Base-by-base conservation (phyloP, 2,329 filamentous ascomycete species). In the Penicillium sp. region DNA sequence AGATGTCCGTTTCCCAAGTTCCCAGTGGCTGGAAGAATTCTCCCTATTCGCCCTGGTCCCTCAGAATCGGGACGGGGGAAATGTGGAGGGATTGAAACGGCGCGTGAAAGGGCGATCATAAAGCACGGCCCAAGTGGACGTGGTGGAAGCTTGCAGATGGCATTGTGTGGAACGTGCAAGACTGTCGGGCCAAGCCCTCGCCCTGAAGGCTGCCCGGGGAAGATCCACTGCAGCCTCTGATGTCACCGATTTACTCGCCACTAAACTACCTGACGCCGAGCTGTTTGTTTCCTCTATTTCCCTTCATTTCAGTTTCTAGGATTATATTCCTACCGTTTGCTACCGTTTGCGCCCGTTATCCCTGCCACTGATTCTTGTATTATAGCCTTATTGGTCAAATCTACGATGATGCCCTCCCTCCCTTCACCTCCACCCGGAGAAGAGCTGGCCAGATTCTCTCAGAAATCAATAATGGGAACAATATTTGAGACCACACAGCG, bases 401-500 rank as follows among this genome's bases (percentile, higher is more conserved):
- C 39, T 4, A 21, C 18, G 14, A 48, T 50, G 40, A 31, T 50
- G 38, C 11, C 31, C 14, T 5, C 18, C 22, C 34, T 48, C 5
- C 49, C 14, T n/a, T 55, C 48, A n/a, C 38, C 50, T 13, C 45
- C 53, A 14, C 43, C 39, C 3, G 59, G 59, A 5, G 57, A 54
- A n/a, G 53, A 52, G 11, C 97, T 99, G 93, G 94, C 93, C 75
- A 92, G 97, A 82, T 99, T 99, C 77, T 90, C 97, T 71, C 89
- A 92, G 78, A 92, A 92, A 72, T 92, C 96, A 83, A 97, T 99
- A 76, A 97, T 99, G 75, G 94, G 94, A 73, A 97, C 93, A 55
- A 96, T 92, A 67, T 99, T 99, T 74, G 94, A 99, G 84, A 97
- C 97, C 77, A 99, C 94, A 64, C 96, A 92, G 77, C 89, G 94